These are phyloP conservation scores for Physcomitrium patens DNA, from an alignment of 225 moss, liverwort and hornwort genomes.

Conservation along the genomic window DNA sequence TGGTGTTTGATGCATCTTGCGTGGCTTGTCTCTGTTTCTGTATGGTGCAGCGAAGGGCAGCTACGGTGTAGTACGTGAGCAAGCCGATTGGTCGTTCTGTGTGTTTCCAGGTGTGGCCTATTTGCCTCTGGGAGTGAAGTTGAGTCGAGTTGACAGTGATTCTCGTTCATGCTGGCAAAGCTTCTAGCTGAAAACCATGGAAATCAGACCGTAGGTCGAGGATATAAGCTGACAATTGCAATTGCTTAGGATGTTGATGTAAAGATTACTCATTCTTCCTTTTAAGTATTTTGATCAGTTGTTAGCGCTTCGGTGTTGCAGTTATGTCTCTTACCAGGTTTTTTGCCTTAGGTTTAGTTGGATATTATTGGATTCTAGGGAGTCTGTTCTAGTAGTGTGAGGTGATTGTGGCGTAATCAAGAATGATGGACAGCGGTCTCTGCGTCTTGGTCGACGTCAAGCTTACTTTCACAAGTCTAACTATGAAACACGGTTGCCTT, in stretches of 20 bases:
- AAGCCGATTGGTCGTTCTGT: neutral
- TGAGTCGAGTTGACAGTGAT: neutral
- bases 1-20: conserved; percentile 2
- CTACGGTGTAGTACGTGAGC: neutral
- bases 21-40: neutral
- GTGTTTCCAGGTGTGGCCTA: neutral
- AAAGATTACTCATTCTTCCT: neutral
- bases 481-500: neutral
- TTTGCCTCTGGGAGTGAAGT: neutral
- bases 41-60: neutral
- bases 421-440: neutral
- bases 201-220: neutral
- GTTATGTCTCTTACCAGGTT: neutral
- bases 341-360: neutral
- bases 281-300: neutral
- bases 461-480: neutral
- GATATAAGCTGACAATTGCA: neutral
- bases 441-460: conserved; percentile 5
- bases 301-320: neutral
- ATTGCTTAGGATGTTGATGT: neutral
- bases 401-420: conserved; percentile 8
- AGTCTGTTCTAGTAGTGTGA: conserved; percentile 4
- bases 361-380: neutral
- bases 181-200: no score
- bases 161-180: neutral